Conservation (phyloP, 2,329 filamentous ascomycete species). For the Beauveria sp. region DNA sequence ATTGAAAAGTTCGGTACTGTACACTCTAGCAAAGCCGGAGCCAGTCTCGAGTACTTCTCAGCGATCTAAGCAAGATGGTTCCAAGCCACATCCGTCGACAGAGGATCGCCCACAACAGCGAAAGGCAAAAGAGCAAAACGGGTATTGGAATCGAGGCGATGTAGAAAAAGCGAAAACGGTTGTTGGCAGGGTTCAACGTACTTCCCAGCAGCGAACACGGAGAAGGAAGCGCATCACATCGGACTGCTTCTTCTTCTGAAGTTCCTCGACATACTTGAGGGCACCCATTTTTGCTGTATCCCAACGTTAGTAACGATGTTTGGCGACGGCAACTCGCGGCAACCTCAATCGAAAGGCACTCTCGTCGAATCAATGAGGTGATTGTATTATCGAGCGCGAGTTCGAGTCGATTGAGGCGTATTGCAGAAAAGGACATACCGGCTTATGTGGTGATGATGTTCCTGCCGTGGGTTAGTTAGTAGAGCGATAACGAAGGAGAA, state of each 20-base stretch:
- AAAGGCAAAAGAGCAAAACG: not conserved
- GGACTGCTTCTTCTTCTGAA: conserved; percentile 99
- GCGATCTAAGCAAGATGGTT: not conserved
- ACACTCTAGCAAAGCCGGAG: not conserved
- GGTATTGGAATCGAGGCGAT: conserved; percentile 7
- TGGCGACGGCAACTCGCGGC: not conserved
- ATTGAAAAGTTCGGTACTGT: not conserved
- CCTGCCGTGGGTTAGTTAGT: conserved; percentile 34
- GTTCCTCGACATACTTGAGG: conserved; percentile 99
- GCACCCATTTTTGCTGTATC: conserved; percentile 80
- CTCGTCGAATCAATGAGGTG: not conserved
- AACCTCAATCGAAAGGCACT: conserved; percentile 6
- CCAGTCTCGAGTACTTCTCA: not conserved
- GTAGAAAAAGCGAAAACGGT: conserved; percentile 16
- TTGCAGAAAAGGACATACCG: conserved; percentile 24
- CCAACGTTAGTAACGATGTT: conserved; percentile 19
- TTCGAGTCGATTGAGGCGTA: conserved; percentile 1
- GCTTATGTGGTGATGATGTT: conserved; percentile 26
- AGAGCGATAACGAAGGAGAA: conserved; percentile 23
- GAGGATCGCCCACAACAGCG: conserved; percentile 11
- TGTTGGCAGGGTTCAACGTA: conserved; percentile 49
- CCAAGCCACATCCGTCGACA: conserved; percentile 6
- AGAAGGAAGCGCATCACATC: conserved; percentile 99
- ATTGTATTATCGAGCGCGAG: conserved; percentile 1
- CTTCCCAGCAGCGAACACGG: conserved; percentile 99